phyloP scores from a whole-genome alignment of 1,139 yeast genomes.

The Magnusiomyces sp. region DNA sequence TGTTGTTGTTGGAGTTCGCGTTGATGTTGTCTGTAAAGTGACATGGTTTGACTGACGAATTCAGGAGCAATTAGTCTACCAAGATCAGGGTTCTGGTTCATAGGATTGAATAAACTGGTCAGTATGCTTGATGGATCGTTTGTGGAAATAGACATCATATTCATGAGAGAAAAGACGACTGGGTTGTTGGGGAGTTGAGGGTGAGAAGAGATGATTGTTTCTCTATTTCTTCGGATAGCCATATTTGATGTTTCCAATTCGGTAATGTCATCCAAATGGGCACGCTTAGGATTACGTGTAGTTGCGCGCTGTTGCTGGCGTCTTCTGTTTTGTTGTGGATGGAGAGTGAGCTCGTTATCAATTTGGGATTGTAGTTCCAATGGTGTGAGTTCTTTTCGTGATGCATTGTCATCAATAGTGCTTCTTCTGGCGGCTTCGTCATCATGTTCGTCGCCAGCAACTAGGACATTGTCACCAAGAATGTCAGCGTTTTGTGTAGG shows the following conservation, averaged over 20 bases:
- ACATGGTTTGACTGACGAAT: slow-evolving; percentile 20
- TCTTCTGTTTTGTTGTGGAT: slow-evolving; percentile 2
- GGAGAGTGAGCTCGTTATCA: background rate
- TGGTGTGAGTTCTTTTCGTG: background rate
- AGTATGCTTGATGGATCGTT: slow-evolving; percentile 11
- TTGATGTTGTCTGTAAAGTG: background rate
- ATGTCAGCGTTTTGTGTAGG: slow-evolving; percentile 10
- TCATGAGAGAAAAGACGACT: slow-evolving; percentile 14
- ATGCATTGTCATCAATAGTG: slow-evolving; percentile 11
- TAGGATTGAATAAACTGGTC: slow-evolving; percentile 13
- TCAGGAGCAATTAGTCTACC: slow-evolving; percentile 22
- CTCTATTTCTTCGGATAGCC: slow-evolving; percentile 11
- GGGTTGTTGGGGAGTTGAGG: slow-evolving; percentile 17
- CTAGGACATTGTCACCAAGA: slow-evolving; percentile 11
- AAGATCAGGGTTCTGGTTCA: slow-evolving; percentile 14
- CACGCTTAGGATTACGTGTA: slow-evolving; percentile 8
- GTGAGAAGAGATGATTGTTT: slow-evolving; percentile 14
- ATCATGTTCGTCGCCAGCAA: slow-evolving; percentile 13
- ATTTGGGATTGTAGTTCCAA: background rate
- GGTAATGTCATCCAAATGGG: slow-evolving; percentile 12
- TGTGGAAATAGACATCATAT: slow-evolving; percentile 6
- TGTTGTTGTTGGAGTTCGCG: background rate
- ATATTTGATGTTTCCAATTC: slow-evolving; percentile 11
- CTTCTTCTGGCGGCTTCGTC: slow-evolving; percentile 6
- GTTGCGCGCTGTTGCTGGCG: background rate